A percentile compares a stretch with the other conserved stretches of the same genome.
These are phyloP conservation scores for Dryas drummondii DNA, from an alignment of 306 rosid species.

Conservation along the genomic window DNA sequence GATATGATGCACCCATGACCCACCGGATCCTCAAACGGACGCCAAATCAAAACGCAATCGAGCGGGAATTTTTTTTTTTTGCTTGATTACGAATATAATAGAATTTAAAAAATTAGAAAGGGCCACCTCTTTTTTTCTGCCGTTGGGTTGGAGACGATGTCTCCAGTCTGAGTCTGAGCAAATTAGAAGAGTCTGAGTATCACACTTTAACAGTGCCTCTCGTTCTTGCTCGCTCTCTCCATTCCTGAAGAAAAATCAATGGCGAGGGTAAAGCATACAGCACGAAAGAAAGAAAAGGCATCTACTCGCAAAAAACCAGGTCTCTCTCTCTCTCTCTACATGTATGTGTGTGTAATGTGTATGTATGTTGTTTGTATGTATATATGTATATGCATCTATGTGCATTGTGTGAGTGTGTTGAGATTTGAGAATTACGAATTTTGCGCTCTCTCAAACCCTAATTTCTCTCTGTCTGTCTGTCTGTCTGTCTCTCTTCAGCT, in stretches of 20 bases:
- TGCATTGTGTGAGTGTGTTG: too few relatives aligned
- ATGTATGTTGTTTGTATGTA: too few relatives aligned
- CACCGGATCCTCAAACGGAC: too few relatives aligned
- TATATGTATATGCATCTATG: too few relatives aligned
- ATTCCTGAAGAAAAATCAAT: conserved; percentile 20
- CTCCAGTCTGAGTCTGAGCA: background rate
- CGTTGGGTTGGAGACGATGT: too few relatives aligned
- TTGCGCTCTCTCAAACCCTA: conserved; percentile 25
- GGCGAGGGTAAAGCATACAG: conserved; percentile 55
- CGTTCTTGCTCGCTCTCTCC: background rate
- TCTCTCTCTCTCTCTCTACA: conserved; percentile 10
- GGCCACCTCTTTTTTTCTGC: too few relatives aligned
- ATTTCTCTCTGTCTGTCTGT: conserved; percentile 5
- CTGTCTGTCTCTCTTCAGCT: background rate
- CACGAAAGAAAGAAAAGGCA: conserved; percentile 12
- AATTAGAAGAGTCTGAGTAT: too few relatives aligned
- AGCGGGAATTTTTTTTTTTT: background rate
- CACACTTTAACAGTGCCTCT: too few relatives aligned
- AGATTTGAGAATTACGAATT: background rate
- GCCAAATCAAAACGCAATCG: too few relatives aligned
- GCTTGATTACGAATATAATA: too few relatives aligned
- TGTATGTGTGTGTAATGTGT: background rate
- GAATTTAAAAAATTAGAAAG: too few relatives aligned
- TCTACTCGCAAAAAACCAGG: conserved; percentile 13
- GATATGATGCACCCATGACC: too few relatives aligned